Percentiles rank a stretch among this genome's conserved stretches.
Conservation (phyloP, 768 basidiomycete species). For the Rhizopogon sp. region DNA sequence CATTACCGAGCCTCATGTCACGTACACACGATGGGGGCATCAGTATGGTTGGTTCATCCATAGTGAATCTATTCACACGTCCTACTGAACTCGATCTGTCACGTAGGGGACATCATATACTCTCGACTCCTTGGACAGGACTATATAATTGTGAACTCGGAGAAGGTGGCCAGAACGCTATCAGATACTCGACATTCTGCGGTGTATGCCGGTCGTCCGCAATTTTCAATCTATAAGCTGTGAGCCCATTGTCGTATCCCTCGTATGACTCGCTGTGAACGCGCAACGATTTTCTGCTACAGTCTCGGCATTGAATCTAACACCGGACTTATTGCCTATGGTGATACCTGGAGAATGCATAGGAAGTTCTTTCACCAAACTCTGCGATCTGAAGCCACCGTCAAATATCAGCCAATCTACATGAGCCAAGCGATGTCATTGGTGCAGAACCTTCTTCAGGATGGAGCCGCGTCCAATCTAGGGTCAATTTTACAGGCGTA, state of each 20-base stretch:
- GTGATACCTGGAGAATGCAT: conserved; percentile 13
- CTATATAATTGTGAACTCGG: conserved; percentile 39
- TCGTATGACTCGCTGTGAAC: not conserved
- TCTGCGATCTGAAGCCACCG: conserved; percentile 3
- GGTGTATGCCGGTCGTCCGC: conserved; percentile 9
- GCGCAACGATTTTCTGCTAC: not conserved
- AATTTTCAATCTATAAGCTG: conserved; percentile 2
- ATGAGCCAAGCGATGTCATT: conserved; percentile 1
- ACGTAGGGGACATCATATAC: no score
- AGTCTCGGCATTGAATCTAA: conserved; percentile 12
- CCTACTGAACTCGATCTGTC: no score
- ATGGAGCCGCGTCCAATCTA: not conserved
- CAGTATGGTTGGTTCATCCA: no score
- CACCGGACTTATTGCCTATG: conserved; percentile 10
- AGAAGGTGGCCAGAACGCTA: conserved; percentile 35
- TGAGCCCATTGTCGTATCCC: not conserved
- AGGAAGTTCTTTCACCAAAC: conserved; percentile 11
- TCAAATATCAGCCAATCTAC: conserved; percentile 4
- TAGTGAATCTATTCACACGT: no score
- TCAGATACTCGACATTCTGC: conserved; percentile 33
- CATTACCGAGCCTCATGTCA: not conserved
- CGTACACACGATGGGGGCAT: no score
- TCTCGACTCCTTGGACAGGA: conserved; percentile 11
- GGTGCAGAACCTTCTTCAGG: not conserved
- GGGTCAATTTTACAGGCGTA: conserved; percentile 2